Evolutionary conservation across 495 filamentous ascomycete genomes (phyloP).

Genomic region (Penicillium samsonianum): DNA sequence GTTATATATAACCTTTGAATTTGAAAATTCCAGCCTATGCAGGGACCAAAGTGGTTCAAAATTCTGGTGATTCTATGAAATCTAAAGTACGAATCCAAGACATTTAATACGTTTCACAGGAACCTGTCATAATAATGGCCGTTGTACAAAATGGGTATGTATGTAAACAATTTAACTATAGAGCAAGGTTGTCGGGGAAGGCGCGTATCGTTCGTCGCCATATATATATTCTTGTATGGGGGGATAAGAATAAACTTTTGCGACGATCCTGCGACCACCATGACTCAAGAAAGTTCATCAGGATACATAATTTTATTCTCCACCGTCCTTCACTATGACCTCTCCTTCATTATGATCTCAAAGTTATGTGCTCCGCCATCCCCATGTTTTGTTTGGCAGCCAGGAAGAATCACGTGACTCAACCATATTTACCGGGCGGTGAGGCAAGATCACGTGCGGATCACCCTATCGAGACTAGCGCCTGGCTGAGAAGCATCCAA

Average conservation of each 20-base stretch:
- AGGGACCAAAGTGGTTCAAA: neutral
- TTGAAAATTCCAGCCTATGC: neutral
- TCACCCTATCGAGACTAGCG: slow-evolving; percentile 21
- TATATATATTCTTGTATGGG: neutral
- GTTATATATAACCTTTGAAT: too few relatives aligned
- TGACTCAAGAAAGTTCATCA: neutral
- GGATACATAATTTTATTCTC: neutral
- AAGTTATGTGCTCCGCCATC: neutral
- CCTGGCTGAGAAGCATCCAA: slow-evolving; percentile 29
- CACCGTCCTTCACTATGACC: neutral
- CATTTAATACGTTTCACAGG: neutral
- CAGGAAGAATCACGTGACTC: neutral
- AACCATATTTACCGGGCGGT: slow-evolving; percentile 6
- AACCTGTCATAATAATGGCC: neutral
- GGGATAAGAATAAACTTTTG: neutral
- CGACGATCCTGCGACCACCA: neutral
- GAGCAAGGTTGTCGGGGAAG: neutral
- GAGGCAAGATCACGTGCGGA: slow-evolving; percentile 8
- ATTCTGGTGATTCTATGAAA: neutral
- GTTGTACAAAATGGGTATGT: neutral
- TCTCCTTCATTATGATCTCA: neutral
- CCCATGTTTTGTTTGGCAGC: neutral
- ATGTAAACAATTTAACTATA: neutral
- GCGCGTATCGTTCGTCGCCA: too few relatives aligned
- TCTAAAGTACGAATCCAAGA: neutral